These are phyloP conservation scores for Fusarium lyarnte DNA, from an alignment of 2,329 filamentous ascomycete genomes.

Conservation along the genomic window DNA sequence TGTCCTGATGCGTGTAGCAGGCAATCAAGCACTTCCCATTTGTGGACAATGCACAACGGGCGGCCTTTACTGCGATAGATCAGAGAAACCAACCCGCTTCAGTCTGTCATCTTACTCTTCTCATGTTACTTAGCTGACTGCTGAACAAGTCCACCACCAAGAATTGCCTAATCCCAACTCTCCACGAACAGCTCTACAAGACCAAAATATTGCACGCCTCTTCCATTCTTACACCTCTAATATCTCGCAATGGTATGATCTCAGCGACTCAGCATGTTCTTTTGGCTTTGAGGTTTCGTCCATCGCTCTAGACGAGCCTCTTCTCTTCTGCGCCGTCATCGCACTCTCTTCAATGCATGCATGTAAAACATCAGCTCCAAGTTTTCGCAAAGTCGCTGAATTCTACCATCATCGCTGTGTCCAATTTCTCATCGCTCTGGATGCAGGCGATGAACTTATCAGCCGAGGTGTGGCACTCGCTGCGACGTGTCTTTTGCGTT, in stretches of 20 bases:
- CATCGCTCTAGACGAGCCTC: slow-evolving; percentile 50
- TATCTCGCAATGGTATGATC: slow-evolving; percentile 59
- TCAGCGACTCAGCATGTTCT: slow-evolving; percentile 50
- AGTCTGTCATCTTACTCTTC: background rate
- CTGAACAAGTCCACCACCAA: slow-evolving; percentile 3
- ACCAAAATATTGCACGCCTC: slow-evolving; percentile 46
- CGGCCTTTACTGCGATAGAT: slow-evolving; percentile 49
- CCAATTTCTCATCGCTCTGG: slow-evolving; percentile 50
- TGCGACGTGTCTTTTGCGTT: slow-evolving; percentile 58
- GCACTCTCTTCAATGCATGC: slow-evolving; percentile 56
- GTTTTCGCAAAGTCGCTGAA: slow-evolving; percentile 45
- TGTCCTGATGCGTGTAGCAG: slow-evolving; percentile 33
- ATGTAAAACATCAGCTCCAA: slow-evolving; percentile 45
- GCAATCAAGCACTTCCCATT: slow-evolving; percentile 46
- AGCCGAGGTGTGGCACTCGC: slow-evolving; percentile 54
- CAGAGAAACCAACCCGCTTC: slow-evolving; percentile 32
- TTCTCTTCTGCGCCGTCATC: slow-evolving; percentile 56
- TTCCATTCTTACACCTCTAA: slow-evolving; percentile 53
- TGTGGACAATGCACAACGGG: slow-evolving; percentile 47
- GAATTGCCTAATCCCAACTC: slow-evolving; percentile 6
- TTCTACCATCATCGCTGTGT: slow-evolving; percentile 55
- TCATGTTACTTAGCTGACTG: background rate
- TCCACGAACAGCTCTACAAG: slow-evolving; percentile 45
- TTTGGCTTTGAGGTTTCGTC: slow-evolving; percentile 51
- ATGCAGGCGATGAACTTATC: slow-evolving; percentile 43